Evolutionary conservation across 176 grass and related monocot genomes (phyloP), one percentile per base, ranked within the genome.

Genomic region (Tuctoria greenei): DNA sequence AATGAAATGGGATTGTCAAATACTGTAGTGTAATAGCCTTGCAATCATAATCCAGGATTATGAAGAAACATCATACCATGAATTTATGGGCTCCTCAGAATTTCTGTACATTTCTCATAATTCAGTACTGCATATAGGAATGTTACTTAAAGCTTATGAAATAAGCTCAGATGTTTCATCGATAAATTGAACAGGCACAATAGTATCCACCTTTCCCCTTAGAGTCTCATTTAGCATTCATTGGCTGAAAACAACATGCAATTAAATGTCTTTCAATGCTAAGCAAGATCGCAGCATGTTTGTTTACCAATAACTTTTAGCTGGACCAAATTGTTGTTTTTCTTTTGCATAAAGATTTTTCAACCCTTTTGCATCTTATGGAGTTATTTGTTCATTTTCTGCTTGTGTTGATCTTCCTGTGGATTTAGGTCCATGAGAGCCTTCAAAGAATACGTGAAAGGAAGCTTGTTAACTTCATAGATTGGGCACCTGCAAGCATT

Each of bases 401-500:
- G 41, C 76, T 78, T 78, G 45, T 71, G 38, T 75, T 76, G 46
- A 31, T 65, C 17, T 37, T 71, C 5, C 43, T 45, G 52, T 73
- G 72, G 17, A 58, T 50, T 50, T 80, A 99, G 92, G 96, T 99
- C 43, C 96, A 99, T 72, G 96, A 99, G 82, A 99, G 95, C 67
- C 67, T 99, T 36, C 95, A 99, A 83, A 92, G 95, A 73, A 99
- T 99, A 78, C 87, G 95, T 0, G 95, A 99, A 86, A 99, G 92
- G 71, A 99, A 95, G 74, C 96, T 95, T 71, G 96, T 99, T 54
- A 99, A 99, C 76, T 99, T 99, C 49, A 94, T 99, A 50, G 95
- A 99, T 62, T 99, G 95, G 95, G 95, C 91, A 38, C 95, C 95
- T 79, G 95, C 95, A 74, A 99, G 95, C 66, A 99, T 99, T 90